Conservation (phyloP, 1,139 yeast species). For the Debaryomycetaceae sp. region DNA sequence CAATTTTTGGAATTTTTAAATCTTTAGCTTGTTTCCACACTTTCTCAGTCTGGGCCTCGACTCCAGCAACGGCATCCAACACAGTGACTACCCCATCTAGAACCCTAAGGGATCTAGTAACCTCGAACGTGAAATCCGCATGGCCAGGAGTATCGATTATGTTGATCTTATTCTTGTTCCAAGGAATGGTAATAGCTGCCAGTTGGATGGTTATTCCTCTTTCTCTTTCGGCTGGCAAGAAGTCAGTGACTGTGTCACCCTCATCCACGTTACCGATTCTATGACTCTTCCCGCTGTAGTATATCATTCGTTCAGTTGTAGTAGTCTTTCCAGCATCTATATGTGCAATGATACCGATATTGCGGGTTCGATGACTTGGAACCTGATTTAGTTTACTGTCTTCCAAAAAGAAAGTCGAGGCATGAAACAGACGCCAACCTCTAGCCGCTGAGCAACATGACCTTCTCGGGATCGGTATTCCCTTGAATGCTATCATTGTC, state of each 20-base stretch:
- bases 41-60: constrained; percentile 95
- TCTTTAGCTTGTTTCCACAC: constrained; percentile 88
- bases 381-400: constrained; percentile 24
- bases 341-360: constrained; percentile 81
- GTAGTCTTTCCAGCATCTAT: constrained; percentile 92
- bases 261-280: constrained; percentile 92
- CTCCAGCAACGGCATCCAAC: constrained; percentile 95
- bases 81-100: constrained; percentile 92
- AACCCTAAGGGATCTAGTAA: constrained; percentile 81
- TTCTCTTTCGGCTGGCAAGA: constrained; percentile 81
- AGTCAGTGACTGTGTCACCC: constrained; percentile 96
- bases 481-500: no score
- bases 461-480: no score
- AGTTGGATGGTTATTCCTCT: constrained; percentile 96
- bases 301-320: constrained; percentile 88
- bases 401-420: background rate
- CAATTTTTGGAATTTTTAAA: constrained; percentile 66
- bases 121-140: constrained; percentile 96
- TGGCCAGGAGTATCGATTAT: constrained; percentile 98
- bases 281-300: constrained; percentile 75
- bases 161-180: constrained; percentile 77
- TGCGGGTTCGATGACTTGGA: constrained; percentile 44
- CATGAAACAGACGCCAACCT: background rate
- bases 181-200: constrained; percentile 90
- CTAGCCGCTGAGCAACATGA: no score